Percentiles rank a stretch among this genome's conserved stretches.
These are phyloP conservation scores for Fusarium sp. DNA, from an alignment of 2,329 filamentous ascomycete species.

Conservation along the genomic window DNA sequence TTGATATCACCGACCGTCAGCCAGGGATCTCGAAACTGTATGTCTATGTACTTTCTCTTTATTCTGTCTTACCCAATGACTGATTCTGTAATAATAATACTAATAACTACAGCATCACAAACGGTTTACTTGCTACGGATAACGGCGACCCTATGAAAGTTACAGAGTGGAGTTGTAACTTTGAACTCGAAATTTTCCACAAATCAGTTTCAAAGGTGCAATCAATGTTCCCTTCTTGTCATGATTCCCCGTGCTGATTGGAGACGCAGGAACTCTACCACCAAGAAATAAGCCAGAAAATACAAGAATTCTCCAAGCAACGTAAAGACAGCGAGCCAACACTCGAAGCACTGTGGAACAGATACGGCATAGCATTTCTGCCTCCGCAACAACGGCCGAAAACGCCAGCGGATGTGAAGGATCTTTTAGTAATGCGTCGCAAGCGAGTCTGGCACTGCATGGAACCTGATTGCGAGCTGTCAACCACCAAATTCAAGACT, in stretches of 20 bases:
- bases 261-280: accelerated
- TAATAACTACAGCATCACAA: neutral
- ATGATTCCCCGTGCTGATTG: neutral
- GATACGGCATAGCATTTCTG: neutral
- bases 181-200: neutral
- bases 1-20: accelerated
- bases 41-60: neutral
- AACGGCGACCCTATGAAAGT: accelerated
- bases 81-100: neutral
- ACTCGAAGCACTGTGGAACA: neutral
- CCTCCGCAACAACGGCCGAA: accelerated
- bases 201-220: neutral
- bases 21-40: accelerated
- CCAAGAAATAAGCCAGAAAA: neutral
- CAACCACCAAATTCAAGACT: no score
- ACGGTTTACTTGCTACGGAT: neutral
- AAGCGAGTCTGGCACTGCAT: no score
- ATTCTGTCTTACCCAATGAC: neutral
- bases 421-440: accelerated
- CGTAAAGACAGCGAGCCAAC: neutral
- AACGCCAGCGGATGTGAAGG: no score
- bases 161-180: neutral
- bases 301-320: accelerated
- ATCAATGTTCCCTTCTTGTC: accelerated
- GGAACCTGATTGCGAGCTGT: no score